Base-by-base conservation (phyloP, 2,329 filamentous ascomycete species). In the Microthyrium microscopicum region DNA sequence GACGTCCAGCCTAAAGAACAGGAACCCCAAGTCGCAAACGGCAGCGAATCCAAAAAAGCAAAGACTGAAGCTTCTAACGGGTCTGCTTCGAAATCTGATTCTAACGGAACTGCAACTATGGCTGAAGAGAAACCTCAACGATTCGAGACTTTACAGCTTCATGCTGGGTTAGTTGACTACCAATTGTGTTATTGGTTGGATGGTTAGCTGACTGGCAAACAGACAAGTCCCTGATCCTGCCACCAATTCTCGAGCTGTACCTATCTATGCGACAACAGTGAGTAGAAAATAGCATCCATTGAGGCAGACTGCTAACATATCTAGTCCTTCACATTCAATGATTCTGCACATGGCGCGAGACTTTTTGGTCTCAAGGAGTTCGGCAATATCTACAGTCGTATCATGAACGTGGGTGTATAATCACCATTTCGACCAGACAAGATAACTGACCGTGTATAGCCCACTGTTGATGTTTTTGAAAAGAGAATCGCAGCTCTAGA, bases 311-410 rank as follows among this genome's bases (percentile, higher is more conserved):
- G 16, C 12, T 52, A 20, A 51, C 21, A 1, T 7, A 5, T 5
- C 4, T 16, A 84, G 78, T 93, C 83, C 49, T 98, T 66, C 58
- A 73, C 73, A 34, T 98, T 98, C 70, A 78, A 95, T 70, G 82
- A 95, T 62, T 93, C 83, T 33, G 87, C 84, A 31, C 89, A 95
- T 50, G 89, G 83, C 40, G 89, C 89, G 36, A 76, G 84, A 54
- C 76, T 98, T 26, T 98, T 98, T 53, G 81, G 83, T 52, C 80
- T 98, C 56, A 91, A 95, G 63, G 84, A 95, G 60, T 79, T 82
- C 48, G 89, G 85, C 58, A 95, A 95, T 61, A 92, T 95, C 56
- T 98, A 98, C 68, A 89, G 77, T 55, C 82, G 89, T 42, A 84
- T 98, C 48, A 83, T 81, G 78, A 94, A 95, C 58, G 80, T 83